Conservation (phyloP, 2,329 filamentous ascomycete genomes). For the Penicillium sp. region DNA sequence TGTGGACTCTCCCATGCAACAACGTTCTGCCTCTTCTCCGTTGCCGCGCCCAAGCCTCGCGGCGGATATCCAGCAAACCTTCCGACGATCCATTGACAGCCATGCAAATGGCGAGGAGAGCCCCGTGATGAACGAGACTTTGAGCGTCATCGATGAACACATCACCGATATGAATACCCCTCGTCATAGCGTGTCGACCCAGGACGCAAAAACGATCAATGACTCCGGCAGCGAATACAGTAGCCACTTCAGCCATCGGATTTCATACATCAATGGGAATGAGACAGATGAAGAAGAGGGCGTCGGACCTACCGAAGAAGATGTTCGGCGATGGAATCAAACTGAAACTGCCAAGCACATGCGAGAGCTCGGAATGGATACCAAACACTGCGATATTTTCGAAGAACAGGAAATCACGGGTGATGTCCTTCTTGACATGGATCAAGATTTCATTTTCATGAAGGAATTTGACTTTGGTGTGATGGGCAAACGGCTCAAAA, state of each 20-base stretch:
- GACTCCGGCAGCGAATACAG: constrained; percentile 93
- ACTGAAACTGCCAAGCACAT: constrained; percentile 87
- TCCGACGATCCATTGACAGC: constrained; percentile 52
- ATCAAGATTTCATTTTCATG: constrained; percentile 91
- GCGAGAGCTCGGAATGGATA: constrained; percentile 82
- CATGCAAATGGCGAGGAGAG: constrained; percentile 63
- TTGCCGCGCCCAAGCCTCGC: constrained; percentile 40
- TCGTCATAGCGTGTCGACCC: constrained; percentile 56
- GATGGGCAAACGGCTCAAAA: constrained; percentile 85
- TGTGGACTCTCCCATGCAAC: constrained; percentile 30
- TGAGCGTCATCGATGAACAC: constrained; percentile 96
- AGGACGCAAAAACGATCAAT: constrained; percentile 61
- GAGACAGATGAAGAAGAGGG: constrained; percentile 95
- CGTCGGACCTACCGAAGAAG: constrained; percentile 66
- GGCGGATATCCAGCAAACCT: constrained; percentile 47
- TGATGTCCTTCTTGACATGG: constrained; percentile 91
- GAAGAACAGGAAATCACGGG: constrained; percentile 94
- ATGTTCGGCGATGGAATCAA: constrained; percentile 80
- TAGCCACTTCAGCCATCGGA: constrained; percentile 71
- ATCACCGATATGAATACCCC: constrained; percentile 81
- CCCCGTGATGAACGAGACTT: constrained; percentile 88
- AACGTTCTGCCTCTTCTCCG: constrained; percentile 42
- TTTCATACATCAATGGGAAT: constrained; percentile 91
- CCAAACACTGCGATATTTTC: constrained; percentile 91
- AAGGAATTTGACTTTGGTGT: constrained; percentile 94